phyloP scores from a whole-genome alignment of 2,329 filamentous ascomycete species.

The Hirsutella minnesotensis region DNA sequence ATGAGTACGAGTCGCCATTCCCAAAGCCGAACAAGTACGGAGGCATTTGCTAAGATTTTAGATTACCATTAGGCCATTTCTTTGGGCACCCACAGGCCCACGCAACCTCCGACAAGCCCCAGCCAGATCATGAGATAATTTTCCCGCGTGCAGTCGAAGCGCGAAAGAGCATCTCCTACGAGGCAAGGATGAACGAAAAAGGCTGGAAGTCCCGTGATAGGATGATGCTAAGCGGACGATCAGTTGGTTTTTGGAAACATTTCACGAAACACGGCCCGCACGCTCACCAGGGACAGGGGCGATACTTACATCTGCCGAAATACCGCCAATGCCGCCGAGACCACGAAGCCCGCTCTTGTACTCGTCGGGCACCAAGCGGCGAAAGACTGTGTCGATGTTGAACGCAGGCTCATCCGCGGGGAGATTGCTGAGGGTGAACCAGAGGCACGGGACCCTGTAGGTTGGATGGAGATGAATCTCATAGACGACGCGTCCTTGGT shows the following conservation, averaged over 20 bases:
- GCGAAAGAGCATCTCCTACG: slow-evolving; percentile 67
- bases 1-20: slow-evolving; percentile 16
- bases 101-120: slow-evolving; percentile 69
- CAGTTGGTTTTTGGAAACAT: not conserved
- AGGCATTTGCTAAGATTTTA: slow-evolving; percentile 2
- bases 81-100: slow-evolving; percentile 67
- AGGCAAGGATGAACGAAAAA: slow-evolving; percentile 94
- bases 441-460: slow-evolving; percentile 64
- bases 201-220: slow-evolving; percentile 60
- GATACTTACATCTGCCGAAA: slow-evolving; percentile 62
- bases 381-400: slow-evolving; percentile 58
- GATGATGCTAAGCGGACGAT: slow-evolving; percentile 58
- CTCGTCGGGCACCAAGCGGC: slow-evolving; percentile 54
- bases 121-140: slow-evolving; percentile 82
- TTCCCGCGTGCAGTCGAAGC: slow-evolving; percentile 47
- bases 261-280: slow-evolving; percentile 12
- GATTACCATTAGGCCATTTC: slow-evolving; percentile 42
- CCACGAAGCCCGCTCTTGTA: slow-evolving; percentile 49
- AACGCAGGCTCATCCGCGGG: slow-evolving; percentile 43
- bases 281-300: slow-evolving; percentile 5
- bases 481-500: slow-evolving; percentile 47
- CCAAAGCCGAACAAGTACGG: not conserved
- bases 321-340: slow-evolving; percentile 56
- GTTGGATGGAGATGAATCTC: slow-evolving; percentile 65
- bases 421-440: slow-evolving; percentile 55